These are phyloP conservation scores for Climacium dendroides DNA, from an alignment of 225 moss, liverwort and hornwort genomes.

Conservation along the genomic window DNA sequence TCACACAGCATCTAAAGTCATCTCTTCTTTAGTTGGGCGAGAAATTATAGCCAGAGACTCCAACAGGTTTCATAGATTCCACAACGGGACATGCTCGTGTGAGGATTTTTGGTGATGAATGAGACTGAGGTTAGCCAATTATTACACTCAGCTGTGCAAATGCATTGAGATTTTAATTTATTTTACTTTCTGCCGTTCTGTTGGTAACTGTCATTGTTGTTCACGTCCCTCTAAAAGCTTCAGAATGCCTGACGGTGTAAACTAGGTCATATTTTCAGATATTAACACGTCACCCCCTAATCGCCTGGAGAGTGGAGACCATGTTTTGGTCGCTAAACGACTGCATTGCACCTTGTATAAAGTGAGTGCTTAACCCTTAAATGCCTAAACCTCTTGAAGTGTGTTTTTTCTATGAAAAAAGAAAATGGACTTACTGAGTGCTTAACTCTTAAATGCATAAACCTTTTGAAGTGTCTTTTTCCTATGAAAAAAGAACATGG, in stretches of 20 bases:
- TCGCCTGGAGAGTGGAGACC: background rate
- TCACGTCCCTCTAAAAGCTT: background rate
- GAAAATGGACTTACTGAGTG: no score
- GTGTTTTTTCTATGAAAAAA: no score
- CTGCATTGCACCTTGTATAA: background rate
- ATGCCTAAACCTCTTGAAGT: no score
- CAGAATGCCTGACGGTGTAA: background rate
- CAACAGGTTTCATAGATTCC: constrained; percentile 34
- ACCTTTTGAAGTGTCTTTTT: no score
- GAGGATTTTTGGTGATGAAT: constrained; percentile 30
- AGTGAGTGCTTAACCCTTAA: no score
- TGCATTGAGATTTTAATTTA: background rate
- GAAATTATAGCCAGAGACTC: constrained; percentile 42
- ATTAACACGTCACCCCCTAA: background rate
- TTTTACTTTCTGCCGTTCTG: background rate
- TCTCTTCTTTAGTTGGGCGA: constrained; percentile 20
- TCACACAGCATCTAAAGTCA: constrained; percentile 33
- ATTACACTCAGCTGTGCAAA: background rate
- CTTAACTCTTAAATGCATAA: no score
- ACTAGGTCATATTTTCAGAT: background rate
- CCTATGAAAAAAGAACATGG: no score
- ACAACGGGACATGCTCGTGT: constrained; percentile 34
- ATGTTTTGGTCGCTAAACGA: background rate
- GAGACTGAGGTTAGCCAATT: background rate
- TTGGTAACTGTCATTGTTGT: background rate